These are phyloP conservation scores for Xylariaceae sp. DNA, from an alignment of 2,329 filamentous ascomycete genomes.

Conservation along the genomic window DNA sequence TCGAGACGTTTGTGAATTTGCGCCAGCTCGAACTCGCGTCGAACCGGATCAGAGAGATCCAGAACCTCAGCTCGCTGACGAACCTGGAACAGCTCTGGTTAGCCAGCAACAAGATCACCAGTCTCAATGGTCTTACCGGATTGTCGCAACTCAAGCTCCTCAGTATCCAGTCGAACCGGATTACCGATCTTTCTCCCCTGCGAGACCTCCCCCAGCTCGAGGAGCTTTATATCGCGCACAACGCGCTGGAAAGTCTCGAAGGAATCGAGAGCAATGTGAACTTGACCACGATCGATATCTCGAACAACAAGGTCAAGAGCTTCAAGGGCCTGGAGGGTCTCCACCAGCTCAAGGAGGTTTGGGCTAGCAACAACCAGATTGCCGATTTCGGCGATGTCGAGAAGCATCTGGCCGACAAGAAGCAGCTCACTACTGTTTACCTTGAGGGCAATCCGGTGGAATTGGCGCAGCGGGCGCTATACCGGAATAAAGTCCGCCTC, in stretches of 20 bases:
- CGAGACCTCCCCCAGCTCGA: conserved; percentile 70
- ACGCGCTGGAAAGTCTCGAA: conserved; percentile 71
- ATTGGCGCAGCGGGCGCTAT: conserved; percentile 69
- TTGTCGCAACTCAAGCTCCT: conserved; percentile 79
- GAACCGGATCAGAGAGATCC: conserved; percentile 83
- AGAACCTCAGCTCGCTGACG: conserved; percentile 73
- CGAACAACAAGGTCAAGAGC: conserved; percentile 75
- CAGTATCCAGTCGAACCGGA: conserved; percentile 92
- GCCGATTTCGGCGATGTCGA: conserved; percentile 78
- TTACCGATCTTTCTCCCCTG: conserved; percentile 72
- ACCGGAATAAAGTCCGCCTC: conserved; percentile 87
- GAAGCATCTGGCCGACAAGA: conserved; percentile 69
- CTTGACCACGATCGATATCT: conserved; percentile 79
- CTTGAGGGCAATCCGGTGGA: conserved; percentile 95
- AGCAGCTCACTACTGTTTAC: conserved; percentile 81
- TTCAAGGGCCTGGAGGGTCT: conserved; percentile 67
- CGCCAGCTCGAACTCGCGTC: conserved; percentile 86
- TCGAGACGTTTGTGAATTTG: conserved; percentile 69
- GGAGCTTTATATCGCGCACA: conserved; percentile 94
- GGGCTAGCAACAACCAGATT: conserved; percentile 87
- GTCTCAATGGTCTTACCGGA: conserved; percentile 69
- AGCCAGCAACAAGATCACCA: conserved; percentile 92
- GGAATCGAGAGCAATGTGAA: conserved; percentile 64
- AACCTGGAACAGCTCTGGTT: conserved; percentile 86
- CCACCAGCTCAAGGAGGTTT: conserved; percentile 76